Conservation (phyloP, 306 rosid species). For the Carpinus viminea region DNA sequence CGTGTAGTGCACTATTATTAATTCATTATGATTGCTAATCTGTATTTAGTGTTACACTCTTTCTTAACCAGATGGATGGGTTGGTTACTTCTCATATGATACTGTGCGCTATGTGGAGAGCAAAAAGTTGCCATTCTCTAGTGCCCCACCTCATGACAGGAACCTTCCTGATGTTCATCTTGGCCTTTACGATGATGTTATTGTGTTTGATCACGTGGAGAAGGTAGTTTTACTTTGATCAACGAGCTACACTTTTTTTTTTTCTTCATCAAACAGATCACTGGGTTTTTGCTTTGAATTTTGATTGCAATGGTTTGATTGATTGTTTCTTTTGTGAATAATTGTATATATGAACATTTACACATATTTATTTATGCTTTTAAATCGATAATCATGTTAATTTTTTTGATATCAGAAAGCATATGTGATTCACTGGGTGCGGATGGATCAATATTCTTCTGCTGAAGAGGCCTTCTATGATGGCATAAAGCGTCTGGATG, state of each 20-base stretch:
- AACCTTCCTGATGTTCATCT: slow-evolving; percentile 93
- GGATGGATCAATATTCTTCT: slow-evolving; percentile 70
- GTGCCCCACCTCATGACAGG: slow-evolving; percentile 86
- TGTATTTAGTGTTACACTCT: slow-evolving; percentile 14
- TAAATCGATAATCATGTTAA: background rate
- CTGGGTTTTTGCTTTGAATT: background rate
- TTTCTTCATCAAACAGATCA: background rate
- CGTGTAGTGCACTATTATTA: slow-evolving; percentile 63
- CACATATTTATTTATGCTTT: background rate
- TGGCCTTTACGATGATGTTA: slow-evolving; percentile 86
- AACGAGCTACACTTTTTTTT: background rate
- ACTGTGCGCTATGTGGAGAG: slow-evolving; percentile 93
- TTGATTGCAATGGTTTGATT: background rate
- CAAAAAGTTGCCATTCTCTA: slow-evolving; percentile 84
- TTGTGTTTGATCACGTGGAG: slow-evolving; percentile 92
- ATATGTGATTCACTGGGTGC: slow-evolving; percentile 87
- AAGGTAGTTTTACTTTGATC: slow-evolving; percentile 58
- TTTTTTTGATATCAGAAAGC: slow-evolving; percentile 65
- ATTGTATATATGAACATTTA: background rate
- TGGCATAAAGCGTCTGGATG: slow-evolving; percentile 58
- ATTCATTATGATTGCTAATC: background rate
- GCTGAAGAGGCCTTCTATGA: slow-evolving; percentile 69
- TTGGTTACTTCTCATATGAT: slow-evolving; percentile 95
- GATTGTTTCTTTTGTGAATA: background rate
- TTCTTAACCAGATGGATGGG: slow-evolving; percentile 82